phyloP scores from a whole-genome alignment of 176 grass and related monocot genomes.

The Canna indica region DNA sequence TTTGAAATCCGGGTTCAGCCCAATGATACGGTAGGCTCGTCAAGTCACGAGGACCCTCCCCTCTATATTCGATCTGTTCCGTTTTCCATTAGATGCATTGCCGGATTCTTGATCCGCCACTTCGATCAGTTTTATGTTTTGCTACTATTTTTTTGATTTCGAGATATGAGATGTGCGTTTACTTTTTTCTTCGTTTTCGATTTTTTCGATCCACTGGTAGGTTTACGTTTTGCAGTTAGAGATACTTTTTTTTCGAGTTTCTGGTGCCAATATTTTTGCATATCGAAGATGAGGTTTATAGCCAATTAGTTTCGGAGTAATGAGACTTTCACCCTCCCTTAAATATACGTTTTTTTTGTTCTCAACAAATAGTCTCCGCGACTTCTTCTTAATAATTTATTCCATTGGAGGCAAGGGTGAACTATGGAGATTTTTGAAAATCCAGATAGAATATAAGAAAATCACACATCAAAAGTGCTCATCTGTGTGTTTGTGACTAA shows the following conservation, averaged over 20 bases:
- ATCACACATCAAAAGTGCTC: too few relatives aligned
- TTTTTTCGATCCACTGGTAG: not conserved
- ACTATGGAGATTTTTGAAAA: too few relatives aligned
- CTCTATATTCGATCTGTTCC: not conserved
- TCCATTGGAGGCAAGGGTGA: too few relatives aligned
- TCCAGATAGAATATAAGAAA: too few relatives aligned
- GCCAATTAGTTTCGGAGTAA: too few relatives aligned
- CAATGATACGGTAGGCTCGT: conserved; percentile 43
- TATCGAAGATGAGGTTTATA: too few relatives aligned
- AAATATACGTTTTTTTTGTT: too few relatives aligned
- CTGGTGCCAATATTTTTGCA: too few relatives aligned
- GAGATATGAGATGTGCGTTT: not conserved
- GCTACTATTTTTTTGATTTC: not conserved
- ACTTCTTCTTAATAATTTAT: too few relatives aligned
- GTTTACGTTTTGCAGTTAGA: not conserved
- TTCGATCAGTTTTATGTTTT: not conserved
- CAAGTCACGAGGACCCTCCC: not conserved
- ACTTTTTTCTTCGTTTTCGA: not conserved
- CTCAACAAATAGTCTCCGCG: too few relatives aligned
- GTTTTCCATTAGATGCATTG: not conserved
- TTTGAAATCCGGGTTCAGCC: conserved; percentile 83
- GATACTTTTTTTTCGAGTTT: not conserved
- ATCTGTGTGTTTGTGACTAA: too few relatives aligned
- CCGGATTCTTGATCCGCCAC: not conserved
- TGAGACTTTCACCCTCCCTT: too few relatives aligned